These are phyloP conservation scores for Clonostachys solani DNA, from an alignment of 2,329 filamentous ascomycete genomes.

Conservation along the genomic window DNA sequence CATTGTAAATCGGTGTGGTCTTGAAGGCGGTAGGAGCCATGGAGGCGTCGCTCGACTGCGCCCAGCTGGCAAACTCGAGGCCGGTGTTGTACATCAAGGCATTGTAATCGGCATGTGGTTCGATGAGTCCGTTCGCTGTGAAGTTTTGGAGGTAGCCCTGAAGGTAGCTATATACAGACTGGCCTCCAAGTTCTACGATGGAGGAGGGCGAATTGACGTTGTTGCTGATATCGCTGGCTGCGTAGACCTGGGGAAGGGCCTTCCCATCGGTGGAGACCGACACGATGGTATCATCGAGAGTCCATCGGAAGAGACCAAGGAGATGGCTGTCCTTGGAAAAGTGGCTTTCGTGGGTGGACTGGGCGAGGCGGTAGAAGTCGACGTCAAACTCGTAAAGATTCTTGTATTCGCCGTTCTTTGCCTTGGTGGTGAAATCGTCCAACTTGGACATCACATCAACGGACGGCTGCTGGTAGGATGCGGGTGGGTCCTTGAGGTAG, in stretches of 20 bases:
- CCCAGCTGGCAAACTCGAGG: background rate
- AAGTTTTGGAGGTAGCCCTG: background rate
- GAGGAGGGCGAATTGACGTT: background rate
- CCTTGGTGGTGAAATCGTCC: background rate
- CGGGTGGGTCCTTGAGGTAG: background rate
- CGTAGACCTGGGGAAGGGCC: background rate
- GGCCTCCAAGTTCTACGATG: background rate
- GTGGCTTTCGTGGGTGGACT: background rate
- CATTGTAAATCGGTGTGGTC: background rate
- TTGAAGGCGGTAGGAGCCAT: background rate
- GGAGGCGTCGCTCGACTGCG: background rate
- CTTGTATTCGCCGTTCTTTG: background rate
- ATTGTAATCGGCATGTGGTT: background rate
- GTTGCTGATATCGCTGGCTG: background rate
- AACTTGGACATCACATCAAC: background rate
- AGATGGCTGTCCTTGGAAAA: background rate
- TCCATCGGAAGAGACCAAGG: background rate
- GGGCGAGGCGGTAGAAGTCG: background rate
- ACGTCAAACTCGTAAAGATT: background rate
- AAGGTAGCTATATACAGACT: background rate
- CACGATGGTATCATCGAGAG: background rate
- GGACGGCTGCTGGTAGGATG: background rate
- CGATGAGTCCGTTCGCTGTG: background rate
- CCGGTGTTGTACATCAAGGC: too few species aligned
- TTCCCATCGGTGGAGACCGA: background rate